These are phyloP conservation scores for Zygosaccharomyces bisporus DNA, from an alignment of 805 yeast species.

Conservation along the genomic window DNA sequence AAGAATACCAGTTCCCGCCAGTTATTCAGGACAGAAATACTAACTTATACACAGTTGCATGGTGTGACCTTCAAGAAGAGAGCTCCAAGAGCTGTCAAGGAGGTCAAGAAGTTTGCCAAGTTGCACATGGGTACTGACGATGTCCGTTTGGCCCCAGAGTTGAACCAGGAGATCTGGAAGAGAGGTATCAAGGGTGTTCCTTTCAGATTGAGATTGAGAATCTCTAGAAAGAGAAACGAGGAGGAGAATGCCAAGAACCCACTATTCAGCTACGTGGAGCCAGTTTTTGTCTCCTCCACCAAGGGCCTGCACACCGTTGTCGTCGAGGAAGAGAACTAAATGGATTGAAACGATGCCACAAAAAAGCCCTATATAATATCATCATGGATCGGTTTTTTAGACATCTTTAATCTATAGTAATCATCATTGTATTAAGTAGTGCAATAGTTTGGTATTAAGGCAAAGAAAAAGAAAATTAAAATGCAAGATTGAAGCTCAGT, in stretches of 20 bases:
- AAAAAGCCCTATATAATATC: background rate
- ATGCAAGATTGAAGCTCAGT: slow-evolving; percentile 46
- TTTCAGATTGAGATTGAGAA: slow-evolving; percentile 96
- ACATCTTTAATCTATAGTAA: slow-evolving; percentile 1
- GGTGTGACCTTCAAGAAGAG: slow-evolving; percentile 99
- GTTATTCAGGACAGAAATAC: background rate
- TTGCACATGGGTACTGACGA: slow-evolving; percentile 99
- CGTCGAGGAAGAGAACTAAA: slow-evolving; percentile 71
- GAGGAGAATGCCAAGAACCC: slow-evolving; percentile 99
- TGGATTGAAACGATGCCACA: slow-evolving; percentile 19
- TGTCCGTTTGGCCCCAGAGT: slow-evolving; percentile 97
- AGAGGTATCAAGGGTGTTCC: slow-evolving; percentile 99
- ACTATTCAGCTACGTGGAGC: slow-evolving; percentile 97
- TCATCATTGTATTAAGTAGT: slow-evolving; percentile 8
- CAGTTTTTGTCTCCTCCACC: slow-evolving; percentile 88
- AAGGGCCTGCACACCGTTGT: slow-evolving; percentile 98
- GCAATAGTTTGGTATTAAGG: slow-evolving; percentile 3
- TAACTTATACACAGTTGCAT: slow-evolving; percentile 54
- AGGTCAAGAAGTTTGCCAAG: slow-evolving; percentile 96
- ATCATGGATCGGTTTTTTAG: background rate
- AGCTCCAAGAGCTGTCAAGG: slow-evolving; percentile 99
- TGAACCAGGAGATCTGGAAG: slow-evolving; percentile 98
- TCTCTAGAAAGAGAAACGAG: slow-evolving; percentile 99
- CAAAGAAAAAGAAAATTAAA: background rate
- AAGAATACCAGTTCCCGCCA: slow-evolving; percentile 27